Conservation (phyloP, 495 filamentous ascomycete genomes). For the Penicillium macrosclerotiorum region DNA sequence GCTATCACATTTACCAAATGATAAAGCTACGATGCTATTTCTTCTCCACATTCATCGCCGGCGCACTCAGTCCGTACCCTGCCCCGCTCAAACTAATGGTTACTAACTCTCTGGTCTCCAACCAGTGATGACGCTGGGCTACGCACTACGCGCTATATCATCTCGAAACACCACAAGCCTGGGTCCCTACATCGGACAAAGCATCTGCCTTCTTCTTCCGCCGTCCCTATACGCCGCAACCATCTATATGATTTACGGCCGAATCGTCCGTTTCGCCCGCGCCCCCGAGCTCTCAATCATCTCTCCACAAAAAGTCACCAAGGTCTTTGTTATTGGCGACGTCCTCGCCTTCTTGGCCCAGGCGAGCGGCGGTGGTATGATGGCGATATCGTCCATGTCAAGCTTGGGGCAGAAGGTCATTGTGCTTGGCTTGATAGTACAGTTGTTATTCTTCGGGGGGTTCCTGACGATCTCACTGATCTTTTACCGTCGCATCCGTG, state of each 20-base stretch:
- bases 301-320: conserved; percentile 22
- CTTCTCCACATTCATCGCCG: too few species aligned
- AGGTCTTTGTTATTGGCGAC: conserved; percentile 31
- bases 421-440: conserved; percentile 21
- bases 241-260: conserved; percentile 38
- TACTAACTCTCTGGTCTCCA: too few species aligned
- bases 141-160: conserved; percentile 12
- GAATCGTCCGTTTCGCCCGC: conserved; percentile 21
- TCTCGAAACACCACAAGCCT: conserved; percentile 3
- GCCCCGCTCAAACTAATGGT: too few species aligned
- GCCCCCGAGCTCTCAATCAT: conserved; percentile 25
- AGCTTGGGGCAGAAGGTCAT: conserved; percentile 25
- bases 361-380: conserved; percentile 15
- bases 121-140: conserved; percentile 19
- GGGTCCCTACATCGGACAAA: conserved; percentile 28
- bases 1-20: too few species aligned
- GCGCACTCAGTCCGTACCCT: too few species aligned
- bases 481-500: conserved; percentile 17
- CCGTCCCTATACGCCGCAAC: conserved; percentile 29
- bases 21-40: too few species aligned
- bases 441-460: conserved; percentile 25
- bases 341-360: conserved; percentile 23
- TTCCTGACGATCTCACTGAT: conserved; percentile 19
- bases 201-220: conserved; percentile 24
- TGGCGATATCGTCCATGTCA: conserved; percentile 2